Evolutionary conservation across 805 yeast genomes (phyloP), one percentile per base, ranked within the genome.

Genomic region (Ascoidea asiatica): DNA sequence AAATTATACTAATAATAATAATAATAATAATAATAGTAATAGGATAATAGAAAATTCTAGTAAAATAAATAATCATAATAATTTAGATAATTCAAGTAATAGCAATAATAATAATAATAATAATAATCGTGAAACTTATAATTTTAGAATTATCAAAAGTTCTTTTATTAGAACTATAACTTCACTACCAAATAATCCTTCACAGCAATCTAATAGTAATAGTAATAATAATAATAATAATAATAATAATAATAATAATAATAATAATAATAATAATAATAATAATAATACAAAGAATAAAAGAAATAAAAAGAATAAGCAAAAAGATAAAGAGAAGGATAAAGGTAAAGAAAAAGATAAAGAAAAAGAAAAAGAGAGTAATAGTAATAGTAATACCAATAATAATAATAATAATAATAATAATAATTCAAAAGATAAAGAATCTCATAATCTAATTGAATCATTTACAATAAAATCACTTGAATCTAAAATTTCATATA

Each of bases 151-250:
- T 19, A 15, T 49, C 17, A 46, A 42, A 23, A 47, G 48, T 11
- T 33, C 45, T 6, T 49, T 49, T 37, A 8, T 49, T 13, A 49
- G 47, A 37, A 40, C 50, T 11, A 50, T 42, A 8, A 29, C 35
- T 29, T 15, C 35, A 29, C 8, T 29, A 11, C 8, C 35, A 11
- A 15, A 8, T 11, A 8, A 29, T 11, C 15, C 35, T 8, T 8
- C 15, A 11, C 11, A 11, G 6, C 6, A 11, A 7, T 23, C 33
- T 23, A 23, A 23, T 23, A 23, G 11, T 23, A 29, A 29, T 15
- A 29, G 15, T 29, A 29, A 29, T 15, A 29, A 29, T 8, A 29
- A 29, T 15, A 29, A 29, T 11, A 29, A 29, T 15, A 29, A 29
- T 11, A 29, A 29, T 8, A 29, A 29, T 15, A 29, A 29, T 15